A percentile compares a stretch with the other conserved stretches of the same genome.
Evolutionary conservation across 306 rosid genomes (phyloP).

Genomic region (Corylus americana): DNA sequence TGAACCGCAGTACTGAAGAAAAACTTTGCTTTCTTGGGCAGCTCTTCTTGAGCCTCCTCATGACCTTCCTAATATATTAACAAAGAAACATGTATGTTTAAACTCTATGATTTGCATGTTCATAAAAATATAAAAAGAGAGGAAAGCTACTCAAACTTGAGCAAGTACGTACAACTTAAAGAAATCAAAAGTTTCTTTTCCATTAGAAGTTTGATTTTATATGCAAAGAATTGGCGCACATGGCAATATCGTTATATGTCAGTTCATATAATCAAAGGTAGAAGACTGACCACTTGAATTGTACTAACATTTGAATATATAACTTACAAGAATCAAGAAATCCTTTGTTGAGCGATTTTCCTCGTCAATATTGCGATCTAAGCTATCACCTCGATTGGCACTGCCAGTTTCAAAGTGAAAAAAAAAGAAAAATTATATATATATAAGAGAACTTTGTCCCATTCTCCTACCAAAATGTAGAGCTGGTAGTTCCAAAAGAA

Average conservation of each 20-base stretch:
- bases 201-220: background rate
- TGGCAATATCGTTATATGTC: constrained; percentile 1
- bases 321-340: constrained; percentile 90
- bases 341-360: constrained; percentile 78
- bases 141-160: constrained; percentile 23
- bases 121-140: constrained; percentile 3
- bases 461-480: background rate
- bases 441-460: constrained; percentile 23
- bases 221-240: background rate
- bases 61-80: constrained; percentile 74
- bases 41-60: constrained; percentile 98
- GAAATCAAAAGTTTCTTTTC: background rate
- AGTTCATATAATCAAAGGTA: constrained; percentile 5
- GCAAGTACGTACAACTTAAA: background rate
- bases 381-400: constrained; percentile 92
- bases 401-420: constrained; percentile 50
- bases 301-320: constrained; percentile 23
- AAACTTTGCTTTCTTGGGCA: constrained; percentile 83
- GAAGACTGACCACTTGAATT: constrained; percentile 20
- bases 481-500: constrained; percentile 16
- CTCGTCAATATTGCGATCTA: constrained; percentile 85
- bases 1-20: constrained; percentile 92
- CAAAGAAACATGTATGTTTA: constrained; percentile 27
- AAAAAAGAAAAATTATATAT: too few relatives aligned
- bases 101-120: constrained; percentile 21